A percentile compares a stretch with the other conserved stretches of the same genome.
Conservation (phyloP, 495 filamentous ascomycete species). For the Daldinia bambusicola region DNA sequence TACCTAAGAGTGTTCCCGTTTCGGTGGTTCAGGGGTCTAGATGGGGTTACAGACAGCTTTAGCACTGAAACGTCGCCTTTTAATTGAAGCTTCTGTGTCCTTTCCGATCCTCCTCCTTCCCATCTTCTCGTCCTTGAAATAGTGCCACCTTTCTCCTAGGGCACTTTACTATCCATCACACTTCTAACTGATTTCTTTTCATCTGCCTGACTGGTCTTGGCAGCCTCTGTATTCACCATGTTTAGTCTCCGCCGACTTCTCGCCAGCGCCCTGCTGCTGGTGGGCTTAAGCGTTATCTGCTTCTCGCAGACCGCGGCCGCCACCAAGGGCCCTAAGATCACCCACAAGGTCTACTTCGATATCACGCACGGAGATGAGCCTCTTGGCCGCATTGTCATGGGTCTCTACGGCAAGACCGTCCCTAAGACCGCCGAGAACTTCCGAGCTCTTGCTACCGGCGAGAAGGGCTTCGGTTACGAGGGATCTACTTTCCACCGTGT, state of each 20-base stretch:
- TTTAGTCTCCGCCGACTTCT: constrained; percentile 66
- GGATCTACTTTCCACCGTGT: constrained; percentile 98
- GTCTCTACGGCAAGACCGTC: constrained; percentile 98
- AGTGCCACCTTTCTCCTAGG: constrained; percentile 11
- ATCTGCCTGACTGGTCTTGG: constrained; percentile 18
- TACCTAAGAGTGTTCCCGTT: neutral
- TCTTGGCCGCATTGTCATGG: constrained; percentile 88
- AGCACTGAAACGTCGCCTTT: constrained; percentile 39
- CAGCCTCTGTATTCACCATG: constrained; percentile 52
- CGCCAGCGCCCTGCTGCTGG: constrained; percentile 76
- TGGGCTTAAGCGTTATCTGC: constrained; percentile 77
- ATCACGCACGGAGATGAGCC: constrained; percentile 88
- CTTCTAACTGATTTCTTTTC: constrained; percentile 13
- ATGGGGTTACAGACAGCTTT: constrained; percentile 23
- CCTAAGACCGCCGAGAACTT: constrained; percentile 98
- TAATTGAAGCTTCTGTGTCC: constrained; percentile 43
- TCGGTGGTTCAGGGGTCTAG: constrained; percentile 33
- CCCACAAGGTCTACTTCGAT: constrained; percentile 96
- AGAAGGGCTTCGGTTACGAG: constrained; percentile 97
- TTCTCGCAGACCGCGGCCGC: constrained; percentile 76
- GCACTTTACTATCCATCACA: neutral
- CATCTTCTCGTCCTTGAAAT: constrained; percentile 24
- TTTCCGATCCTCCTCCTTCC: constrained; percentile 19
- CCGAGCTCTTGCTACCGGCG: constrained; percentile 93
- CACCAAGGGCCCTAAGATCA: constrained; percentile 94